Conservation (phyloP, 257 asterid genomes). For the Solanum rostratum region DNA sequence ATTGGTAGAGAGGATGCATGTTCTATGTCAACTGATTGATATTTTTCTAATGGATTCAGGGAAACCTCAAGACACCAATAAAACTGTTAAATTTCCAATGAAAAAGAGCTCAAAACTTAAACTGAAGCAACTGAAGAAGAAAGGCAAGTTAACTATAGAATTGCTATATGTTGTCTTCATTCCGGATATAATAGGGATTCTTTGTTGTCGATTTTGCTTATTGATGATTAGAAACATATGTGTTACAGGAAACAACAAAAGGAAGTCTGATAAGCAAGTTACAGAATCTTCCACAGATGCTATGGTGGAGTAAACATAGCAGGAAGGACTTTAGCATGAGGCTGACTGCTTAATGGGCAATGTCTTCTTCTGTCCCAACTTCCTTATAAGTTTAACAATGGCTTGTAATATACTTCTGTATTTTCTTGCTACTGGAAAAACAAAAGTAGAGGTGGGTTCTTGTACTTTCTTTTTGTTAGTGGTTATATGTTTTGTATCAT, state of each 20-base stretch:
- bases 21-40: neutral
- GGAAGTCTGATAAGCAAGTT: constrained; percentile 13
- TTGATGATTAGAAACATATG: neutral
- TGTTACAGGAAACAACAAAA: constrained; percentile 44
- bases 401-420: neutral
- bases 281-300: constrained; percentile 33
- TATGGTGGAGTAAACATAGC: constrained; percentile 45
- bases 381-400: neutral
- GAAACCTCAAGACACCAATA: constrained; percentile 19
- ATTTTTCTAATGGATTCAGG: constrained; percentile 13
- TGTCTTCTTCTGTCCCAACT: neutral
- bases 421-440: neutral
- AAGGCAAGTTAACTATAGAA: constrained; percentile 26
- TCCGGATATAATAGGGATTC: neutral
- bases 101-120: constrained; percentile 50
- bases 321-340: neutral
- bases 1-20: neutral
- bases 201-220: neutral
- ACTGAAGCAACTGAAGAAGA: constrained; percentile 46
- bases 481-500: neutral
- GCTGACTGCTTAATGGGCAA: neutral
- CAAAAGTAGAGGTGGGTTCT: neutral
- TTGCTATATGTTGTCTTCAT: neutral
- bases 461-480: neutral
- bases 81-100: constrained; percentile 38